A percentile compares a stretch with the other conserved stretches of the same genome.
Conservation (phyloP, 768 basidiomycete species). For the Gymnopilus dilepis region DNA sequence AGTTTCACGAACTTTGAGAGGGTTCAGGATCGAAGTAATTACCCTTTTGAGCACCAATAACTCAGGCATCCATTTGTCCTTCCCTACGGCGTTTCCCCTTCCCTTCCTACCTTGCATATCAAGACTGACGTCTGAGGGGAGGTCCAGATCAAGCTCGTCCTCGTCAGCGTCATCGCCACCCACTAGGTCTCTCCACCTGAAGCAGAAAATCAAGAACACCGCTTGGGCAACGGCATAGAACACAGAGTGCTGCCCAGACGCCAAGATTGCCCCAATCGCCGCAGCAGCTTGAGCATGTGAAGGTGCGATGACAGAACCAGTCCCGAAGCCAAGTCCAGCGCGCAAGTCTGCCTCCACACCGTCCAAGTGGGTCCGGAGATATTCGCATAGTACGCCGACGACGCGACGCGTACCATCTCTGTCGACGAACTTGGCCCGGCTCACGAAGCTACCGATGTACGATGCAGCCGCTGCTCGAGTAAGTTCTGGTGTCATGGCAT, state of each 20-base stretch:
- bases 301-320: conserved; percentile 1
- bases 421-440: conserved; percentile 86
- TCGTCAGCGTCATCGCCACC: conserved; percentile 59
- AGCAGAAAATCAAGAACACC: conserved; percentile 96
- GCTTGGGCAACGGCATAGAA: conserved; percentile 95
- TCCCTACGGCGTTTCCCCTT: conserved; percentile 11
- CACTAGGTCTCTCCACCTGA: conserved; percentile 90
- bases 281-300: conserved; percentile 19
- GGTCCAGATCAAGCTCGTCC: conserved; percentile 19
- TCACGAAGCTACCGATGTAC: conserved; percentile 92
- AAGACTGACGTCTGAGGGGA: not conserved
- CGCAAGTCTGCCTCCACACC: conserved; percentile 59
- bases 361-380: conserved; percentile 78
- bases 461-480: conserved; percentile 92
- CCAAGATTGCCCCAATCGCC: conserved; percentile 27
- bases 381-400: conserved; percentile 85
- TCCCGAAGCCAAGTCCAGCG: conserved; percentile 36
- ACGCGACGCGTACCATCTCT: conserved; percentile 74
- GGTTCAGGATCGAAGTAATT: conserved; percentile 84
- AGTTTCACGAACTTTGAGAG: conserved; percentile 75
- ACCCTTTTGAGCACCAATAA: conserved; percentile 79
- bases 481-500: conserved; percentile 59
- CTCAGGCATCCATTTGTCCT: conserved; percentile 85
- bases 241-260: conserved; percentile 60
- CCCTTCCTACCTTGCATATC: conserved; percentile 1